Conservation (phyloP, 495 filamentous ascomycete species). For the Terfezia boudieri region DNA sequence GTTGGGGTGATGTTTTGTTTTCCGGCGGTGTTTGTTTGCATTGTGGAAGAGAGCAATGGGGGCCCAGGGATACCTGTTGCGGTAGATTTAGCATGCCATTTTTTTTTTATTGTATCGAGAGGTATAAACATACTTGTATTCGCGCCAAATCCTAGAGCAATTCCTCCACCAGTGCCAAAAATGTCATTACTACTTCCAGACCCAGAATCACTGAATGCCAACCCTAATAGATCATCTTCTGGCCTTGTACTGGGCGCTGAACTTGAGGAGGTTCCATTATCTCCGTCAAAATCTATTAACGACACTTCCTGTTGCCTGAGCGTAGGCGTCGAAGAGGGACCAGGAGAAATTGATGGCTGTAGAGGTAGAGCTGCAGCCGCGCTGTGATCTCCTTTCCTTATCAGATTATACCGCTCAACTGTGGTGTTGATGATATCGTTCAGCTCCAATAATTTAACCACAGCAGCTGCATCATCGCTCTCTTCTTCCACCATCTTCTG, state of each 20-base stretch:
- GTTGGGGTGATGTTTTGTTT: conserved; percentile 24
- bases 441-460: conserved; percentile 84
- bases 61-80: conserved; percentile 35
- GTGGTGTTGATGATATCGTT: conserved; percentile 98
- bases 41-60: conserved; percentile 39
- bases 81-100: too few relatives aligned
- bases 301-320: conserved; percentile 57
- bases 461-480: conserved; percentile 85
- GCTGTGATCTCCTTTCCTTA: conserved; percentile 83
- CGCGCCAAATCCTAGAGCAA: conserved; percentile 60
- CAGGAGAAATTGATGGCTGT: conserved; percentile 9
- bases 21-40: conserved; percentile 32
- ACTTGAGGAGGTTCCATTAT: conserved; percentile 28
- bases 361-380: conserved; percentile 33
- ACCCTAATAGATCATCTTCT: conserved; percentile 45
- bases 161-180: conserved; percentile 56
- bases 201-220: conserved; percentile 37
- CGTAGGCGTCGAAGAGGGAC: conserved; percentile 4
- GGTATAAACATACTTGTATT: conserved; percentile 31
- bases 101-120: not conserved
- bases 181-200: conserved; percentile 1
- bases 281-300: conserved; percentile 73
- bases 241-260: conserved; percentile 19
- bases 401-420: conserved; percentile 76
- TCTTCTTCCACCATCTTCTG: conserved; percentile 99